Evolutionary conservation across 441 rosid genomes (phyloP), one percentile per base, ranked within the genome.

Genomic region (Aquilaria agallochum): DNA sequence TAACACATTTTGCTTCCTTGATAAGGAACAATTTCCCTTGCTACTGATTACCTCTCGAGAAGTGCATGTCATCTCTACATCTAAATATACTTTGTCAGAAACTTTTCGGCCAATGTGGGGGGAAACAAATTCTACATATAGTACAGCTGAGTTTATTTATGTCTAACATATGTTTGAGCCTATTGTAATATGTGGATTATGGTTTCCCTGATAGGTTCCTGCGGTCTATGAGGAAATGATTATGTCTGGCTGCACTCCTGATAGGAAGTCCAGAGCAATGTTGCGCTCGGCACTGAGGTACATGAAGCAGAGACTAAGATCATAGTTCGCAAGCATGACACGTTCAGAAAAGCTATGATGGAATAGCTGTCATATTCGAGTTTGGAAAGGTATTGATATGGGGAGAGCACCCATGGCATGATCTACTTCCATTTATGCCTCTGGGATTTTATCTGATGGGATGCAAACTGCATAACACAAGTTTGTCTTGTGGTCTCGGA

Each of bases 221-320:
- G 70, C 76, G 57, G 95, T 95, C 58, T 95, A 88, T 31, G 96
- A 92, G 72, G 99, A 95, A 79, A 89, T 95, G 99, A 81, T 89
- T 59, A 53, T 77, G 81, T 80, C 87, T 42, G 99, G 97, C 11
- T 88, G 90, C 80, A 82, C 74, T 72, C 97, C 99, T 5, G 99
- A 95, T 68, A 81, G 85, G 65, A 95, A 92, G 80, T 95, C 99
- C 60, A 82, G 92, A 80, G 92, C 91, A 31, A 95, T 95, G 99
- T 72, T 95, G 59, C 92, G 99, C 30, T 89, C 97, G 70, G 99
- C 96, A 73, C 71, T 95, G 61, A 88, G 78, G 81, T 92, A 88
- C 78, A 83, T 89, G 97, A 95, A 80, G 76, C 96, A 87, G 74
- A 65, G 82, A 30, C 70, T 95, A 69, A 78, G 67, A 60, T 68